Evolutionary conservation across 1,284 basidiomycete species (phyloP).

Genomic region (Cutaneotrichosporon sp.): DNA sequence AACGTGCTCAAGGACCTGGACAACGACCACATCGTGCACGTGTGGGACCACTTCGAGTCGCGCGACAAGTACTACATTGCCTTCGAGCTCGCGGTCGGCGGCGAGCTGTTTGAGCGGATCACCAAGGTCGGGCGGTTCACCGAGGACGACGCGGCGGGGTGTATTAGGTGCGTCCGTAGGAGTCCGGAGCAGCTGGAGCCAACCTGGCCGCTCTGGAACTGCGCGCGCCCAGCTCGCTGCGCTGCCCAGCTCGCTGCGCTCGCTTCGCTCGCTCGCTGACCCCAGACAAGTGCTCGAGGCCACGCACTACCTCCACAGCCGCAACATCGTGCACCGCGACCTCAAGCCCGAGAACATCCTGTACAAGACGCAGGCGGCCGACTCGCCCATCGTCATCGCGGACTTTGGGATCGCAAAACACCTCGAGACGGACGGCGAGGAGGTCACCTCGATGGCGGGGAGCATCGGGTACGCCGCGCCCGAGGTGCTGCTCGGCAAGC

Average conservation of each 20-base stretch:
- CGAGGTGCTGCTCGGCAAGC: slow-evolving; percentile 79
- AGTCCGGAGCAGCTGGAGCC: no score
- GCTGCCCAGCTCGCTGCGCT: not conserved
- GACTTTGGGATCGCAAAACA: slow-evolving; percentile 98
- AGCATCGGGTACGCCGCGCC: slow-evolving; percentile 93
- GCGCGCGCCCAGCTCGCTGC: no score
- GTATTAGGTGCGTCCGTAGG: slow-evolving; percentile 66
- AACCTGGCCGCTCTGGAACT: no score
- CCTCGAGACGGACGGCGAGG: slow-evolving; percentile 70
- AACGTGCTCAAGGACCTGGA: slow-evolving; percentile 80
- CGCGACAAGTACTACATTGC: slow-evolving; percentile 86
- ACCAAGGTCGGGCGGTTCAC: slow-evolving; percentile 82
- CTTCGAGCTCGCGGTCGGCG: slow-evolving; percentile 87
- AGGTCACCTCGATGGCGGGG: slow-evolving; percentile 79
- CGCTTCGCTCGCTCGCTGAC: slow-evolving; percentile 2
- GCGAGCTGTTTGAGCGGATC: slow-evolving; percentile 86
- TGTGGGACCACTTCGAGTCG: slow-evolving; percentile 70
- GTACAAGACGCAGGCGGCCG: slow-evolving; percentile 71
- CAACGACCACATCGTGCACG: slow-evolving; percentile 81
- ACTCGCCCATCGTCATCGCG: slow-evolving; percentile 83
- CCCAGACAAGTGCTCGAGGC: slow-evolving; percentile 65
- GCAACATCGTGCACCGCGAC: slow-evolving; percentile 90
- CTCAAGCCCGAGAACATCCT: slow-evolving; percentile 96
- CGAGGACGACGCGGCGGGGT: slow-evolving; percentile 76
- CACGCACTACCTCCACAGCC: slow-evolving; percentile 77